Evolutionary conservation across 164 flowering plant genomes (phyloP), one percentile per base, ranked within the genome.

Genomic region (Piper longum): DNA sequence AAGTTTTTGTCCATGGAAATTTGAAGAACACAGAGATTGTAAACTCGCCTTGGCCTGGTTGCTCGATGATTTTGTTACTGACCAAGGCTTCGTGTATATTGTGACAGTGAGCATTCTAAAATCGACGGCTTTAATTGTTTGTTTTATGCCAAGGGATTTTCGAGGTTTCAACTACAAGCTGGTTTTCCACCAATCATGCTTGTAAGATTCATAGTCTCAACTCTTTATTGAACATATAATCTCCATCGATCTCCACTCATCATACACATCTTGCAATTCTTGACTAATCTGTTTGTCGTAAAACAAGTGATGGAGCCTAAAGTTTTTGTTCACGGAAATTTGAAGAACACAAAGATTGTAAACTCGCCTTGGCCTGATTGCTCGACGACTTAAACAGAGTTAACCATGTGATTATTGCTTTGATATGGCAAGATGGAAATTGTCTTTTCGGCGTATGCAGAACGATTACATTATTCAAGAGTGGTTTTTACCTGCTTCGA

Each of bases 81-180:
- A 7, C 44, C 17, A 12, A 13, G 14, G 16, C 16, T 60, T 39
- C 41, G 13, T 36, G 62, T 60, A 41, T 41, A 3, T 64, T 66
- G 9, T 63, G 26, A 70, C 84, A 93, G 97, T 61, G 96, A 90
- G 73, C 88, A 88, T 68, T 45, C 79, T 14, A 54, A 43, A 7
- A 70, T 90, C 61, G 76, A 78, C 66, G 99, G 97, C 26, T 93
- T 69, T 76, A 75, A 81, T n/a, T n/a, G n/a, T n/a, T n/a, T n/a
- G n/a, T n/a, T n/a, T n/a, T n/a, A n/a, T n/a, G n/a, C n/a, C n/a
- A 73, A 77, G 57, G 92, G 96, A 14, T 93, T 90, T 72, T 80
- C 96, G 36, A 71, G 80, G 73, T 54, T 72, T 68, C 83, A 69
- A 6, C 74, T 81, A 52, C 83, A 71, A 57, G 62, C 8, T 42